These are phyloP conservation scores for Keithomyces neogunnii DNA, from an alignment of 2,329 filamentous ascomycete species.

Conservation along the genomic window DNA sequence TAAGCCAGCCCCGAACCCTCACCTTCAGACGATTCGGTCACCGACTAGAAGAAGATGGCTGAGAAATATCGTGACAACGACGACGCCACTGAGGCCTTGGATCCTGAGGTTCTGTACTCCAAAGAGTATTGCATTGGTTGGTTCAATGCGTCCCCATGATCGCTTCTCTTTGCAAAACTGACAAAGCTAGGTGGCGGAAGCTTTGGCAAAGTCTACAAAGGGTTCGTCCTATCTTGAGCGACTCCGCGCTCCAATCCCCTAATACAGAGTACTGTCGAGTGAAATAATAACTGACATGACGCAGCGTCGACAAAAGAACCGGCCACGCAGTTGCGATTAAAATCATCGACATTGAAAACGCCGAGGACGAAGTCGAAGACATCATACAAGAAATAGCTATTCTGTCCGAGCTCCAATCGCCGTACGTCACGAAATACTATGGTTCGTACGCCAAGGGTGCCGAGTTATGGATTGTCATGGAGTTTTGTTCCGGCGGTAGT, in stretches of 20 bases:
- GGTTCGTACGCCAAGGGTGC: conserved; percentile 94
- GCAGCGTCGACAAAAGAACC: conserved; percentile 81
- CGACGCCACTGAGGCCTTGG: conserved; percentile 45
- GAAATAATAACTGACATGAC: background rate
- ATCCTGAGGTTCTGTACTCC: conserved; percentile 87
- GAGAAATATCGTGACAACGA: conserved; percentile 39
- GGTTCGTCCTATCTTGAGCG: conserved; percentile 40
- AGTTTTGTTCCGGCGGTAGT: conserved; percentile 94
- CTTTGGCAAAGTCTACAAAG: conserved; percentile 98
- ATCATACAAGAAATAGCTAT: conserved; percentile 99
- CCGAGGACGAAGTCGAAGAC: conserved; percentile 98
- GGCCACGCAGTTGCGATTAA: conserved; percentile 96
- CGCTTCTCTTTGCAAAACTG: conserved; percentile 18
- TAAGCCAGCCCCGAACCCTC: background rate
- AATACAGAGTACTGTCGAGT: no score
- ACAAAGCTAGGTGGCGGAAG: conserved; percentile 70
- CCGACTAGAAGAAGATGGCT: conserved; percentile 29
- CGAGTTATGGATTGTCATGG: conserved; percentile 99
- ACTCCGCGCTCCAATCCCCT: background rate
- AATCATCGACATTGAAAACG: conserved; percentile 96
- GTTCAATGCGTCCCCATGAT: conserved; percentile 16
- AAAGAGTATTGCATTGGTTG: conserved; percentile 84
- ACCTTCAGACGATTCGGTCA: background rate
- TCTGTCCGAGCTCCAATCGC: conserved; percentile 88
- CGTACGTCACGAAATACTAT: conserved; percentile 96